Conservation (phyloP, 768 basidiomycete genomes). For the Agaricus sinodeliciosus region DNA sequence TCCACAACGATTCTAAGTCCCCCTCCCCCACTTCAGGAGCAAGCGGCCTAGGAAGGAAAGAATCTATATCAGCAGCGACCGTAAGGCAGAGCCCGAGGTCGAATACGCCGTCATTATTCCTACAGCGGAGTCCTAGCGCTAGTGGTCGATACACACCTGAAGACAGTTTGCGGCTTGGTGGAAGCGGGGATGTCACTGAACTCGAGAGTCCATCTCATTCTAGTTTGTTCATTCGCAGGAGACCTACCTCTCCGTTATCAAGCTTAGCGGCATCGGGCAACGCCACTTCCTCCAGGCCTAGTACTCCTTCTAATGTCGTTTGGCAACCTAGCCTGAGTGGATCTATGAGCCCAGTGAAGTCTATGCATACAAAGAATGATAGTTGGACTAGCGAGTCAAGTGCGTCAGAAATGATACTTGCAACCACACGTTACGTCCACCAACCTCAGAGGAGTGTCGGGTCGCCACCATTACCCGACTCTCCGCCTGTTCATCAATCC, state of each 20-base stretch:
- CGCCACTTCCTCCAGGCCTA: slow-evolving; percentile 41
- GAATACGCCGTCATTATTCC: slow-evolving; percentile 49
- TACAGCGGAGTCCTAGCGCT: slow-evolving; percentile 42
- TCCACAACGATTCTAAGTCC: slow-evolving; percentile 20
- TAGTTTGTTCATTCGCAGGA: slow-evolving; percentile 47
- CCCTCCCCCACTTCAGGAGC: slow-evolving; percentile 22
- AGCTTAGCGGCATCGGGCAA: slow-evolving; percentile 19
- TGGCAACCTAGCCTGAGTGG: slow-evolving; percentile 41
- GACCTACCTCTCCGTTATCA: slow-evolving; percentile 71
- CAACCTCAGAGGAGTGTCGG: slow-evolving; percentile 1
- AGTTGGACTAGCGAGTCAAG: slow-evolving; percentile 45
- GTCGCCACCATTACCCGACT: slow-evolving; percentile 2
- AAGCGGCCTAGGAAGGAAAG: slow-evolving; percentile 39
- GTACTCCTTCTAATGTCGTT: slow-evolving; percentile 68
- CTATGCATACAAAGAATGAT: slow-evolving; percentile 48
- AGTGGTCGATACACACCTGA: slow-evolving; percentile 67
- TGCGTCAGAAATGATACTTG: slow-evolving; percentile 2
- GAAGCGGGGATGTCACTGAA: slow-evolving; percentile 29
- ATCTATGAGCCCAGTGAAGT: slow-evolving; percentile 12
- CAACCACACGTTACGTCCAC: not conserved
- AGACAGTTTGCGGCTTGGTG: slow-evolving; percentile 24
- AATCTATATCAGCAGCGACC: slow-evolving; percentile 45
- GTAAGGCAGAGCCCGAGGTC: slow-evolving; percentile 38
- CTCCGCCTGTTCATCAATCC: not conserved
- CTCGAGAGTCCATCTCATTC: slow-evolving; percentile 43